Percentiles rank a stretch among this genome's conserved stretches.
Evolutionary conservation across 192 early-diverging fungal genomes (phyloP).

Genomic region (Gryganskiella cystojenkinii): DNA sequence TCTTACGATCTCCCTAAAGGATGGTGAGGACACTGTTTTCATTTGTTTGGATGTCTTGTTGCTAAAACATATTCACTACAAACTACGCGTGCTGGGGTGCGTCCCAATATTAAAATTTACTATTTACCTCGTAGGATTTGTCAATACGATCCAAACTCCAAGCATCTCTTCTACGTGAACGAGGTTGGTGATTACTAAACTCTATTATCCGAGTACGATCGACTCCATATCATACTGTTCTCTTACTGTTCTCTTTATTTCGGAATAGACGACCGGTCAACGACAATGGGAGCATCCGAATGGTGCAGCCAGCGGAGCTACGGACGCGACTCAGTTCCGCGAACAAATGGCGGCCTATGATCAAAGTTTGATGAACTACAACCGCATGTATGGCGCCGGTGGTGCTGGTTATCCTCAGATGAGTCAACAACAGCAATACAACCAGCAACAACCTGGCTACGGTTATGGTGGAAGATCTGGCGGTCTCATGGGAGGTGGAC

Average conservation of each 20-base stretch:
- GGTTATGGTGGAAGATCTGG: background rate
- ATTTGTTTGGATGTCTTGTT: background rate
- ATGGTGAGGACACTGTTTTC: slow-evolving; percentile 24
- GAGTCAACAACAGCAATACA: slow-evolving; percentile 3
- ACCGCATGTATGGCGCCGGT: background rate
- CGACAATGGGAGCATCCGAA: slow-evolving; percentile 37
- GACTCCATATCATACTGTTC: no score
- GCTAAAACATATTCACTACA: background rate
- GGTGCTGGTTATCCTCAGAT: background rate
- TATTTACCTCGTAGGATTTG: slow-evolving; percentile 17
- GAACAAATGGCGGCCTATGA: slow-evolving; percentile 24
- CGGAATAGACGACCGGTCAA: slow-evolving; percentile 12
- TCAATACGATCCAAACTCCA: slow-evolving; percentile 25
- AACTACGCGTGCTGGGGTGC: background rate
- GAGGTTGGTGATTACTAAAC: no score
- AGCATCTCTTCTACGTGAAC: slow-evolving; percentile 34
- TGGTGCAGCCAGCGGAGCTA: background rate
- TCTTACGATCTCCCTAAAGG: slow-evolving; percentile 35
- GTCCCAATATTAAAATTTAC: no score
- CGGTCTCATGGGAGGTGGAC: background rate
- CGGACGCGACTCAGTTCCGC: slow-evolving; percentile 23
- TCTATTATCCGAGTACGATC: no score
- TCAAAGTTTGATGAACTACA: slow-evolving; percentile 5
- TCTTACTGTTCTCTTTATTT: no score
- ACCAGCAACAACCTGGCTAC: background rate